A percentile compares a stretch with the other conserved stretches of the same genome.
Conservation (phyloP, 495 filamentous ascomycete species). For the Trypethelium eluteriae region DNA sequence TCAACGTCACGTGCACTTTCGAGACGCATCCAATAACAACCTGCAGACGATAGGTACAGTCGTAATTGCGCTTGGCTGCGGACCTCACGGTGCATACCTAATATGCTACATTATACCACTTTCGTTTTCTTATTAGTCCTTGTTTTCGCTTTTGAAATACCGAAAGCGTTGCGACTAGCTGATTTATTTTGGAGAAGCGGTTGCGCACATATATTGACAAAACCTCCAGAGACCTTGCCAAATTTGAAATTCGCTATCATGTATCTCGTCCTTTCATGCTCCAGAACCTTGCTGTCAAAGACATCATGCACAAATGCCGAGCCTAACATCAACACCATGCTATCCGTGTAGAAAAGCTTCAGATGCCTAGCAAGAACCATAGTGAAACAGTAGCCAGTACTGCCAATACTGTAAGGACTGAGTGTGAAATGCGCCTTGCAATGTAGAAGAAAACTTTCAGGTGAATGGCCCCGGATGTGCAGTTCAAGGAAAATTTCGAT, state of each 20-base stretch:
- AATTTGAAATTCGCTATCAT: neutral
- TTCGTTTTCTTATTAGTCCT: too few species aligned
- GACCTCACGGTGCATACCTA: too few species aligned
- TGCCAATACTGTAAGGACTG: slow-evolving; percentile 5
- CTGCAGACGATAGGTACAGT: too few species aligned
- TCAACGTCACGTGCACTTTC: neutral
- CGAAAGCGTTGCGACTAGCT: neutral
- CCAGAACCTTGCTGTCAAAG: neutral
- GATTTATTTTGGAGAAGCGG: neutral
- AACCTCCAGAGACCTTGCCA: neutral
- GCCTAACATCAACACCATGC: neutral
- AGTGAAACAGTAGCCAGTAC: neutral
- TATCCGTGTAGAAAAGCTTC: neutral
- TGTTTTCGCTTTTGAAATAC: too few species aligned
- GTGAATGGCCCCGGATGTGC: neutral
- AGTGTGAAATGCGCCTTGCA: neutral
- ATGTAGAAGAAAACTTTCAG: neutral
- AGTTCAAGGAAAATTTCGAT: neutral
- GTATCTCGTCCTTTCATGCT: slow-evolving; percentile 2
- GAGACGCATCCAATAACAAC: too few species aligned
- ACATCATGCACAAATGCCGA: slow-evolving; percentile 5
- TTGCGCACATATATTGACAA: neutral
- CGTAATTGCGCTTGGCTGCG: too few species aligned
- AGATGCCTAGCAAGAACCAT: neutral
- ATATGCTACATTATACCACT: too few species aligned